Evolutionary conservation across 2,329 filamentous ascomycete species (phyloP), one percentile per base, ranked within the genome.

Genomic region (Hypoxylon rubiginosum): DNA sequence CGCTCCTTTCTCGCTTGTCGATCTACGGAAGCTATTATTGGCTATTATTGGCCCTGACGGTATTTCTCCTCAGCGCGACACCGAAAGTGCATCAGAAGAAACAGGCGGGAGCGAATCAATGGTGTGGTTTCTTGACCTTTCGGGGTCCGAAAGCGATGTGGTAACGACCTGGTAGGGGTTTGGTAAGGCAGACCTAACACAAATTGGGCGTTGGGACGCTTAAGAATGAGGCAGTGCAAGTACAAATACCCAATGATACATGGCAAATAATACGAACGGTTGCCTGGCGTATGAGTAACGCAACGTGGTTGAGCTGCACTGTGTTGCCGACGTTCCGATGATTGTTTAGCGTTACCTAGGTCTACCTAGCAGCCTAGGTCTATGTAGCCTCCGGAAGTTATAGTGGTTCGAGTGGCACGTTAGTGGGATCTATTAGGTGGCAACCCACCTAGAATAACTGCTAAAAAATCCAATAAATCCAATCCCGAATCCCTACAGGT

Each of bases 281-380:
- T 69, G 63, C 63, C 63, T 64, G 66, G 55, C 61, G 53, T 58
- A 15, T 10, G 49, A 34, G 54, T 45, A 39, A 49, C 34, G 39
- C 49, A 28, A 57, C 60, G 49, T 62, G 39, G 51, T 26, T 13
- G 50, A 21, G 24, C 3, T 19, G n/a, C 28, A 64, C 54, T 65
- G 50, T 68, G 49, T 26, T 62, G 62, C 66, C 66, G 66, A 62
- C 62, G 17, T 53, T 65, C 62, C 66, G 66, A 59, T 30, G 56
- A 41, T 62, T n/a, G n/a, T 3, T 13, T n/a, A 51, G 45, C 58
- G 13, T 19, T 52, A 49, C 15, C 46, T 49, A 30, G 15, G 39
- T 17, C 39, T 43, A 43, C 39, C n/a, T n/a, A n/a, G n/a, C n/a
- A n/a, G n/a, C n/a, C n/a, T n/a, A n/a, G n/a, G n/a, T n/a, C n/a